phyloP scores from a whole-genome alignment of 768 basidiomycete genomes.

The Agaricus blazei region DNA sequence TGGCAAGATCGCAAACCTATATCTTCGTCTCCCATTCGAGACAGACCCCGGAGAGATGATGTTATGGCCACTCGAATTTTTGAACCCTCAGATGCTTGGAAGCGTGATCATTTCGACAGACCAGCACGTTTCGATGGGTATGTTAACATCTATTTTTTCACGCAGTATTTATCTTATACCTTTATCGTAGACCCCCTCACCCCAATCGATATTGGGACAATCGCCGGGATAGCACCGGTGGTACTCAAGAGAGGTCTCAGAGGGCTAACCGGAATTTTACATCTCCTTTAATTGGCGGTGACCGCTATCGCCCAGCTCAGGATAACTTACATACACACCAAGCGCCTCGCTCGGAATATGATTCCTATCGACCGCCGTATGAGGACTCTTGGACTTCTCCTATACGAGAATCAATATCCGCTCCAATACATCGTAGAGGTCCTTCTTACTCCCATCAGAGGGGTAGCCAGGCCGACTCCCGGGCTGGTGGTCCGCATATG shows the following conservation, averaged over 20 bases:
- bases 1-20: constrained; percentile 41
- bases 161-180: constrained; percentile 7
- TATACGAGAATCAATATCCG: constrained; percentile 14
- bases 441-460: constrained; percentile 18
- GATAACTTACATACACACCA: constrained; percentile 32
- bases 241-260: constrained; percentile 30
- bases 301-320: constrained; percentile 44
- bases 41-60: constrained; percentile 26
- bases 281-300: constrained; percentile 23
- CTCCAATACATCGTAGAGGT: constrained; percentile 19
- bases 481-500: background rate
- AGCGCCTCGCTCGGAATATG: constrained; percentile 27
- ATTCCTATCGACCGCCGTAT: constrained; percentile 51
- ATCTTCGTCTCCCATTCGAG: constrained; percentile 31
- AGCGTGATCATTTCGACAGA: constrained; percentile 48
- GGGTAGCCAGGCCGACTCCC: constrained; percentile 13
- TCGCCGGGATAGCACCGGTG: constrained; percentile 25
- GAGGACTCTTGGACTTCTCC: constrained; percentile 25
- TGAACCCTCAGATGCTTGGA: constrained; percentile 73
- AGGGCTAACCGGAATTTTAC: constrained; percentile 26
- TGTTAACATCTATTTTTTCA: constrained; percentile 13
- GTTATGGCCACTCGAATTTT: constrained; percentile 46
- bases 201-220: constrained; percentile 30
- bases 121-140: constrained; percentile 35
- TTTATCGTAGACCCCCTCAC: constrained; percentile 13